These are phyloP conservation scores for Pleoardoris graminearum DNA, from an alignment of 2,329 filamentous ascomycete genomes.

Conservation along the genomic window DNA sequence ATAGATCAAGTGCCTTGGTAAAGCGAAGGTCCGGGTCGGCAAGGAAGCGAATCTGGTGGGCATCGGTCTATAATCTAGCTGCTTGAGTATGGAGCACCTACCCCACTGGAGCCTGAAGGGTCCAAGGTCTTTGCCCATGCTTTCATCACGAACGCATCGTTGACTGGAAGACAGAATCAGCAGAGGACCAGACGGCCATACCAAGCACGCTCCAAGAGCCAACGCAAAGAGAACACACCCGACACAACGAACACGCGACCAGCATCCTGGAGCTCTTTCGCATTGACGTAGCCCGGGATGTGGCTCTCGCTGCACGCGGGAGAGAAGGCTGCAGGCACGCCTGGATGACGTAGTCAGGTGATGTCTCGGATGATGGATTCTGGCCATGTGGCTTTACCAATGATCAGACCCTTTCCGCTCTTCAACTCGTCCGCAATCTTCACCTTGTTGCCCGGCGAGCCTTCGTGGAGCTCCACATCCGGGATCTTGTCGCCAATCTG, in stretches of 20 bases:
- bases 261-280: conserved; percentile 74
- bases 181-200: background rate
- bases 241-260: conserved; percentile 87
- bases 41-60: conserved; percentile 77
- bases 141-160: conserved; percentile 94
- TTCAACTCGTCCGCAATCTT: conserved; percentile 79
- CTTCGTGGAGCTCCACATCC: conserved; percentile 74
- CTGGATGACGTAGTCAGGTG: conserved; percentile 40
- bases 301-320: conserved; percentile 70
- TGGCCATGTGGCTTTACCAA: conserved; percentile 52
- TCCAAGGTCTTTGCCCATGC: conserved; percentile 83
- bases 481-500: conserved; percentile 80
- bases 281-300: conserved; percentile 83
- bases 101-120: conserved; percentile 71
- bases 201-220: background rate
- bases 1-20: conserved; percentile 79
- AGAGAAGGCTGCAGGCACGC: conserved; percentile 51
- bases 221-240: conserved; percentile 8
- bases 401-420: conserved; percentile 72
- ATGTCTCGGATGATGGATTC: background rate
- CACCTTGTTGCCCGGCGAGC: conserved; percentile 89
- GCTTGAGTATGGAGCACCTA: conserved; percentile 53
- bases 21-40: conserved; percentile 80
- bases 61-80: conserved; percentile 14
- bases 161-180: conserved; percentile 57